Conservation (phyloP, 768 basidiomycete species). For the Boletus barrowsii region DNA sequence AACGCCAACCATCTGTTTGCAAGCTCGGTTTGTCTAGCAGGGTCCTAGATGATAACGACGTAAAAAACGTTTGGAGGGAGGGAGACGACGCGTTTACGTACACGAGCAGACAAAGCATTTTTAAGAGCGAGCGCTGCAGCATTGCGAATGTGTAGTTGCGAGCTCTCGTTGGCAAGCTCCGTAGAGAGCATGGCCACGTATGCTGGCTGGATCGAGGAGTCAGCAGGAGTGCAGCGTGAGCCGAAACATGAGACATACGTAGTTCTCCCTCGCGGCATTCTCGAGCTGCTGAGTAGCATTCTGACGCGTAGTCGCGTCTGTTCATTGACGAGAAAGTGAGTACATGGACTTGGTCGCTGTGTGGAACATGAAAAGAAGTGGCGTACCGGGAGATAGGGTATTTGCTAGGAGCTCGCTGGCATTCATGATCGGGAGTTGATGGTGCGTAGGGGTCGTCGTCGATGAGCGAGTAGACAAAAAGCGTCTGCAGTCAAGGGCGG, state of each 20-base stretch:
- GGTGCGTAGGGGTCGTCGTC: conserved; percentile 22
- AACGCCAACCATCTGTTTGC: conserved; percentile 82
- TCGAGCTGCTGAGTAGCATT: conserved; percentile 90
- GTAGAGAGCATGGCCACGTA: conserved; percentile 90
- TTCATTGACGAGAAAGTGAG: conserved; percentile 20
- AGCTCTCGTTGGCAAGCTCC: conserved; percentile 76
- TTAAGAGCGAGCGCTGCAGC: conserved; percentile 97
- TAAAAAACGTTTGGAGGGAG: conserved; percentile 14
- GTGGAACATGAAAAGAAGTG: conserved; percentile 25
- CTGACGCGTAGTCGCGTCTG: conserved; percentile 89
- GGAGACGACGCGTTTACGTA: conserved; percentile 44
- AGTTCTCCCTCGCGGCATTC: conserved; percentile 81
- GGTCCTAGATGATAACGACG: conserved; percentile 50
- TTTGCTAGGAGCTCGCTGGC: conserved; percentile 88
- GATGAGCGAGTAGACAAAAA: conserved; percentile 15
- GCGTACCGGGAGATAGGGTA: conserved; percentile 84
- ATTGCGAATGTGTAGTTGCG: conserved; percentile 74
- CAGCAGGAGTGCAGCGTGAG: conserved; percentile 3
- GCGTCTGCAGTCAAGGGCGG: conserved; percentile 11
- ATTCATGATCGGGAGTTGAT: conserved; percentile 63
- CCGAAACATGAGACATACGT: conserved; percentile 60
- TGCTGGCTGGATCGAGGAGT: conserved; percentile 57
- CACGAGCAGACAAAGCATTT: conserved; percentile 88
- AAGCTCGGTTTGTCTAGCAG: conserved; percentile 70
- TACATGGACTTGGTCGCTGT: conserved; percentile 34